Evolutionary conservation across 768 basidiomycete genomes (phyloP).

Genomic region (Suillus weaverae): DNA sequence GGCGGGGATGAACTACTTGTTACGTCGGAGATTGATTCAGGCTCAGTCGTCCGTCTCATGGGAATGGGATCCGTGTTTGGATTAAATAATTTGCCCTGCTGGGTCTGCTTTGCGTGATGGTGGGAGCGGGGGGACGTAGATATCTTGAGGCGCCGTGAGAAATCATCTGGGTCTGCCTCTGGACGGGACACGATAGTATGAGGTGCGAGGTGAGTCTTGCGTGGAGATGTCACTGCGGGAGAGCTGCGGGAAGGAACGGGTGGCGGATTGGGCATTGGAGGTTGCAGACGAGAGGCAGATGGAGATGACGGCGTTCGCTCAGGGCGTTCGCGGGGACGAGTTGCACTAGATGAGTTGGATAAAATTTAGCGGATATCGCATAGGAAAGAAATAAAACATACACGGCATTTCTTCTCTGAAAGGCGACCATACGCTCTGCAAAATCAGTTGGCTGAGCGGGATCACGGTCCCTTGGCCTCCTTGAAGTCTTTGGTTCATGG

Average conservation of each 20-base stretch:
- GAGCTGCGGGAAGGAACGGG: constrained; percentile 28
- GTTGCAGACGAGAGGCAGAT: constrained; percentile 28
- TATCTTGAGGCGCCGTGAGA: constrained; percentile 69
- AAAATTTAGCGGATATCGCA: neutral
- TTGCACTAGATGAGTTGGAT: constrained; percentile 35
- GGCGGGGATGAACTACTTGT: constrained; percentile 49
- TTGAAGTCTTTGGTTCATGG: constrained; percentile 30
- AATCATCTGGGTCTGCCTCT: constrained; percentile 71
- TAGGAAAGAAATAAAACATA: constrained; percentile 31
- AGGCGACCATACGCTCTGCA: constrained; percentile 64
- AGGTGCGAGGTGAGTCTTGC: constrained; percentile 35
- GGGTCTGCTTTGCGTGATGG: constrained; percentile 35
- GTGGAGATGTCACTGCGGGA: constrained; percentile 26
- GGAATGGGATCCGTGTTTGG: constrained; percentile 70
- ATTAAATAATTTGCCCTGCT: constrained; percentile 60
- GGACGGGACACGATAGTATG: constrained; percentile 37
- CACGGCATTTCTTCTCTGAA: constrained; percentile 66
- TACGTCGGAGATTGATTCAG: constrained; percentile 63
- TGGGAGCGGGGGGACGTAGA: constrained; percentile 49
- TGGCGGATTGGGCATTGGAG: constrained; percentile 27
- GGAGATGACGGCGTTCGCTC: constrained; percentile 41
- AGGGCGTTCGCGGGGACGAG: constrained; percentile 46
- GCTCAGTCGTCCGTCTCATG: constrained; percentile 60
- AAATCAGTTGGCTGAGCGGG: constrained; percentile 46
- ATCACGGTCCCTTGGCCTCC: constrained; percentile 47